Percentiles rank a stretch among this genome's conserved stretches.
Conservation (phyloP, 2,329 filamentous ascomycete genomes). For the Fusarium staphyleae region DNA sequence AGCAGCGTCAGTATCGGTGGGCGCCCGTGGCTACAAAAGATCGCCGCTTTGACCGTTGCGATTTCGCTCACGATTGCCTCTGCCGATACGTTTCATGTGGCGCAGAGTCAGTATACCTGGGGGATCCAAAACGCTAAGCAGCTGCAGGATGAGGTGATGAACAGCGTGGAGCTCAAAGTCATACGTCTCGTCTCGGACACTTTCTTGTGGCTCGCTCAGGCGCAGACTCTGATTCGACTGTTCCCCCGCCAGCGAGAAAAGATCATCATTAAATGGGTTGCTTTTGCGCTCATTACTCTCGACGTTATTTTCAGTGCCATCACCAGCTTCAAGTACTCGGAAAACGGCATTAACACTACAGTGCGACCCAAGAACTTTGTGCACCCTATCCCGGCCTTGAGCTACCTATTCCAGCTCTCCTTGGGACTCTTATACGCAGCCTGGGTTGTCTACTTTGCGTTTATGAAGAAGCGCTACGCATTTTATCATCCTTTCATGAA, state of each 20-base stretch:
- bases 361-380: constrained; percentile 77
- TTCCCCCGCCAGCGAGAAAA: constrained; percentile 98
- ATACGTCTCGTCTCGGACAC: constrained; percentile 94
- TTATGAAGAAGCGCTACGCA: constrained; percentile 91
- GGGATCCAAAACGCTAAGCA: constrained; percentile 81
- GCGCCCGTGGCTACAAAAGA: constrained; percentile 90
- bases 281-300: constrained; percentile 89
- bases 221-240: constrained; percentile 92
- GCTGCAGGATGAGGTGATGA: constrained; percentile 80
- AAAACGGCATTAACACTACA: constrained; percentile 59
- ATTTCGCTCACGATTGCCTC: constrained; percentile 94
- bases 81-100: constrained; percentile 86
- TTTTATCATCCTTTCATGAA: constrained; percentile 92
- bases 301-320: constrained; percentile 91
- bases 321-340: constrained; percentile 77
- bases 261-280: constrained; percentile 98
- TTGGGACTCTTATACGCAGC: constrained; percentile 88
- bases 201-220: constrained; percentile 96
- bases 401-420: constrained; percentile 88
- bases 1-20: constrained; percentile 86
- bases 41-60: constrained; percentile 74
- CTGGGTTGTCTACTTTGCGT: constrained; percentile 91
- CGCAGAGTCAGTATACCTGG: constrained; percentile 78
- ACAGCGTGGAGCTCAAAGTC: constrained; percentile 84
- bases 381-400: constrained; percentile 88